Base-by-base conservation (phyloP, 192 early-diverging fungal species). In the Linnemannia schmuckeri region DNA sequence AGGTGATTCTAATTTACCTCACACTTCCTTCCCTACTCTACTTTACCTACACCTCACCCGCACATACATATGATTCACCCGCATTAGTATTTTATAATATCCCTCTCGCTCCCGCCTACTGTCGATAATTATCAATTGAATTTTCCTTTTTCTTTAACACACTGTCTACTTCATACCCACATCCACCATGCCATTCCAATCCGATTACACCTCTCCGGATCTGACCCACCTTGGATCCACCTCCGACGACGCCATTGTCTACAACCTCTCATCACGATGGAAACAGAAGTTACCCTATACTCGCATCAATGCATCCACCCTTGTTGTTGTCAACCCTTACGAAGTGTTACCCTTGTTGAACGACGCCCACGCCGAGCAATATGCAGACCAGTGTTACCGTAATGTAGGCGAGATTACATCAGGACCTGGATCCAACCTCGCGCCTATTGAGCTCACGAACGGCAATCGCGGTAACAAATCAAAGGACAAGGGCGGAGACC, bases 371-470 rank as follows among this genome's bases (percentile, higher is more conserved):
- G 81, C 90, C 17, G 85, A 92, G 66, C 81, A 89, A 13, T 92
- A 94, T 79, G 91, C 89, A n/a, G 91, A 92, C 18, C 79, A 83
- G 66, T 89, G 90, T 55, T 94, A 93, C 66, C 89, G 91, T 37
- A 82, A 89, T 18, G 70, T 91, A 5, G 83, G 78, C 73, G 85
- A 74, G 1, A 37, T 80, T 33, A 27, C 70, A 18, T 13, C 47
- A 9, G 78, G 30, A 57, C 24, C 78, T 27, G 38, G 68, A 69
- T 44, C 63, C 42, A 47, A 40, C 42, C 40, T 77, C 41, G 40
- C 63, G 18, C 76, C 76, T 18, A 10, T 46, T 17, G 76, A 77
- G 35, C 27, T 30, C 13, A 18, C 13, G 13, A 68, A 37, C 6
- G 37, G 15, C 33, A 9, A 54, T 12, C 37, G 17, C 69, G 17